A percentile compares a stretch with the other conserved stretches of the same genome.
Evolutionary conservation across 768 basidiomycete genomes (phyloP).

Genomic region (Tremella mesenterica): DNA sequence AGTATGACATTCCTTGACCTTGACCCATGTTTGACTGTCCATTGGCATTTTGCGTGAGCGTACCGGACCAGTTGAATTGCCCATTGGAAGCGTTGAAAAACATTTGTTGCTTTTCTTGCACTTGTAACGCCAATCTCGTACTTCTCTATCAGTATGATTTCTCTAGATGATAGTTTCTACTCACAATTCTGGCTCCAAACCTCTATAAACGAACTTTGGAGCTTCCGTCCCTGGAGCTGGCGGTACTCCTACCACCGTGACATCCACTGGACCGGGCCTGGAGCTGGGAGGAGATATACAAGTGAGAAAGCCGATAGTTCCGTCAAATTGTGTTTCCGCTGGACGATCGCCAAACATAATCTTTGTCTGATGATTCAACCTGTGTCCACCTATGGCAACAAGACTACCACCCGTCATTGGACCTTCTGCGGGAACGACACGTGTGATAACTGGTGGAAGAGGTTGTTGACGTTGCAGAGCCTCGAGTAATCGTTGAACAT

Average conservation of each 20-base stretch:
- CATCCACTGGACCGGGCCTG: slow-evolving; percentile 75
- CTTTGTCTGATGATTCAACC: slow-evolving; percentile 57
- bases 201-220: slow-evolving; percentile 29
- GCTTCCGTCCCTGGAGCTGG: slow-evolving; percentile 7
- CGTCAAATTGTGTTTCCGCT: slow-evolving; percentile 61
- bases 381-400: slow-evolving; percentile 83
- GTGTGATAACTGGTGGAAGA: slow-evolving; percentile 49
- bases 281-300: slow-evolving; percentile 76
- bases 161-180: background rate
- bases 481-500: slow-evolving; percentile 8
- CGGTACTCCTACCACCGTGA: slow-evolving; percentile 74
- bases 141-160: background rate
- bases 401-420: slow-evolving; percentile 89
- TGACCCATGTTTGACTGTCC: no score
- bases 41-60: no score
- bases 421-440: slow-evolving; percentile 50
- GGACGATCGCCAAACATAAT: slow-evolving; percentile 74
- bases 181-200: slow-evolving; percentile 32
- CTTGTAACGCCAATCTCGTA: no score
- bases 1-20: no score
- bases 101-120: no score
- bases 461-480: slow-evolving; percentile 4
- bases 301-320: slow-evolving; percentile 71
- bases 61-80: no score
- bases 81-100: no score